phyloP scores from a whole-genome alignment of 164 flowering plant genomes.

The Magnolia sinica region DNA sequence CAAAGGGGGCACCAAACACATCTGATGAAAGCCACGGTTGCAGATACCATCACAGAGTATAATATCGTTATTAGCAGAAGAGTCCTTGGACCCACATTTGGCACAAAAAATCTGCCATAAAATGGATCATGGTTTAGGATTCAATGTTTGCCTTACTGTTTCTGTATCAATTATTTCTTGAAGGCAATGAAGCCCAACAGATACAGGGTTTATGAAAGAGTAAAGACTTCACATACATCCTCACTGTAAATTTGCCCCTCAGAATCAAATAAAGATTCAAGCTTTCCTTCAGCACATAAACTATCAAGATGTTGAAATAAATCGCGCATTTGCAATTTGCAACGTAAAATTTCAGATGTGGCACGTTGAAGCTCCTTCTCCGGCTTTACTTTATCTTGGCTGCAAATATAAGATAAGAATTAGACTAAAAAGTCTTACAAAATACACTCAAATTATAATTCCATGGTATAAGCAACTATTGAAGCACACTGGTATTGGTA shows the following conservation, averaged over 20 bases:
- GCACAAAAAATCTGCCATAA: slow-evolving; percentile 91
- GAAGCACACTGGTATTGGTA: not conserved
- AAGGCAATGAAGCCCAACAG: not conserved
- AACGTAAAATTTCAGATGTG: slow-evolving; percentile 59
- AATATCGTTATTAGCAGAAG: slow-evolving; percentile 72
- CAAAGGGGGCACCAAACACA: slow-evolving; percentile 87
- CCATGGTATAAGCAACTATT: not conserved
- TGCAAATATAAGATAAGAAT: slow-evolving; percentile 30
- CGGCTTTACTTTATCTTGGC: slow-evolving; percentile 83
- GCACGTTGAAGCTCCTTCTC: slow-evolving; percentile 96
- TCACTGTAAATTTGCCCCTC: slow-evolving; percentile 87
- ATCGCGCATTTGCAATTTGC: slow-evolving; percentile 75
- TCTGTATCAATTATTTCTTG: not conserved
- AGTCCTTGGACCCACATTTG: slow-evolving; percentile 79
- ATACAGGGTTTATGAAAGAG: not conserved
- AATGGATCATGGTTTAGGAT: slow-evolving; percentile 9
- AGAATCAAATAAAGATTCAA: slow-evolving; percentile 75
- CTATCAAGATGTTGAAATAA: slow-evolving; percentile 63
- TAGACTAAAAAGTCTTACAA: not conserved
- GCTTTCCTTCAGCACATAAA: slow-evolving; percentile 68
- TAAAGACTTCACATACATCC: slow-evolving; percentile 64
- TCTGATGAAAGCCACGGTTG: slow-evolving; percentile 95
- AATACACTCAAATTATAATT: too few species aligned
- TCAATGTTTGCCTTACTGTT: slow-evolving; percentile 7
- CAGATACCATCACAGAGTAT: slow-evolving; percentile 95